phyloP scores from a whole-genome alignment of 1,139 yeast genomes.

The Meyerozyma sp. region DNA sequence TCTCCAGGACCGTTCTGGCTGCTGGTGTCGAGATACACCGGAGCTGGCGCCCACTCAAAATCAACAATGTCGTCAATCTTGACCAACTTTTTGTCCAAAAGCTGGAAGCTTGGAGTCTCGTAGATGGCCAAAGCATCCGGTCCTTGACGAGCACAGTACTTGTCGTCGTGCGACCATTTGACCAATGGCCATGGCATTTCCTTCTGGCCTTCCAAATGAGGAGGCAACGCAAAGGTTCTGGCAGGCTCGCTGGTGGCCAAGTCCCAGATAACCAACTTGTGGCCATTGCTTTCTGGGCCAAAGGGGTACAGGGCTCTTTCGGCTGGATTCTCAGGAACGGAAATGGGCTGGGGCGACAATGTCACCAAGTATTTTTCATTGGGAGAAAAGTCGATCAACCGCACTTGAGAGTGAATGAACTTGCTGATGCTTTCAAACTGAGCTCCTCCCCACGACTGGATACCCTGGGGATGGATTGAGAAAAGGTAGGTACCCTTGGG shows the following conservation, averaged over 20 bases:
- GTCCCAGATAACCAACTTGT: slow-evolving; percentile 93
- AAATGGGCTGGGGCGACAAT: slow-evolving; percentile 80
- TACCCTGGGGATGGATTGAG: slow-evolving; percentile 91
- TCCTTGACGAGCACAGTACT: slow-evolving; percentile 91
- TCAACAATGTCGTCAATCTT: slow-evolving; percentile 84
- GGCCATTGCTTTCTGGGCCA: slow-evolving; percentile 85
- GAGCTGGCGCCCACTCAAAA: slow-evolving; percentile 94
- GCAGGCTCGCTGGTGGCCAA: slow-evolving; percentile 76
- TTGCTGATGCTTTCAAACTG: slow-evolving; percentile 69
- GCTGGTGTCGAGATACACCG: slow-evolving; percentile 59
- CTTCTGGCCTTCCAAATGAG: slow-evolving; percentile 61
- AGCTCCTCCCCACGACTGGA: slow-evolving; percentile 94
- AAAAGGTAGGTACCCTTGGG: slow-evolving; percentile 89
- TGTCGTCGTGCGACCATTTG: slow-evolving; percentile 93
- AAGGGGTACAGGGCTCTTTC: slow-evolving; percentile 72
- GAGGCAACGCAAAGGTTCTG: slow-evolving; percentile 88
- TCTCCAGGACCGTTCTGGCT: slow-evolving; percentile 45
- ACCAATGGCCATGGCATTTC: slow-evolving; percentile 95
- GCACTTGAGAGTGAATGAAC: slow-evolving; percentile 85
- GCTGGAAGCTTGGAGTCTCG: slow-evolving; percentile 61
- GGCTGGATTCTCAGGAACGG: slow-evolving; percentile 61
- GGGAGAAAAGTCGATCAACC: slow-evolving; percentile 89
- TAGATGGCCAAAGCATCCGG: slow-evolving; percentile 92
- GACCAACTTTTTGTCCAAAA: slow-evolving; percentile 81
- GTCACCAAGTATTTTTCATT: slow-evolving; percentile 88